Evolutionary conservation across 225 moss, liverwort and hornwort species (phyloP).

Genomic region (Sphagnum tenellum): DNA sequence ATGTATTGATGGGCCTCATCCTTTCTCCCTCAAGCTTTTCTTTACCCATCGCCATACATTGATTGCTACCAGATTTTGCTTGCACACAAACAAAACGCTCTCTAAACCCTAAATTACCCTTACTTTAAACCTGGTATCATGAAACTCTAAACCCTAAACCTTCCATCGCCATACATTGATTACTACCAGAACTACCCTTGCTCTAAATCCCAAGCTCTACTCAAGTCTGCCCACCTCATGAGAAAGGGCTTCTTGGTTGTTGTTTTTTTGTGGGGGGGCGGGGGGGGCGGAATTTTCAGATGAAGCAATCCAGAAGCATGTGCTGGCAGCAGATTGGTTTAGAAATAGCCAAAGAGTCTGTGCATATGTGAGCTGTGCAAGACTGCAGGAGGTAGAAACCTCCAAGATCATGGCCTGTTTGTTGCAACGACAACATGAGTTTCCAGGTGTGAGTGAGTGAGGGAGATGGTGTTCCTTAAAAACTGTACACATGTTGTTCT

Average conservation of each 20-base stretch:
- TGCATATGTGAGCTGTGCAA: constrained; percentile 81
- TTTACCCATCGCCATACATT: not conserved
- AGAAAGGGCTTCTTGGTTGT: not conserved
- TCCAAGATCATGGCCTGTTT: constrained; percentile 50
- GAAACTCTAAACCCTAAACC: not conserved
- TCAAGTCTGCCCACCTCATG: not conserved
- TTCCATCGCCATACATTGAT: not conserved
- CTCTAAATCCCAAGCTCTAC: too few relatives aligned
- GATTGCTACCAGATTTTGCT: too few relatives aligned
- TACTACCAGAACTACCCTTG: not conserved
- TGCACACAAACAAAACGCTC: too few relatives aligned
- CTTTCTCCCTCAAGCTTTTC: not conserved
- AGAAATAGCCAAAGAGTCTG: constrained; percentile 60
- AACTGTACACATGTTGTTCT: too few relatives aligned
- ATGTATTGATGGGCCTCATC: not conserved
- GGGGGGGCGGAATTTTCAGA: constrained; percentile 29
- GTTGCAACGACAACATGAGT: constrained; percentile 40
- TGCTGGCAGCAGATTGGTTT: constrained; percentile 83
- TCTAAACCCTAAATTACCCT: too few relatives aligned
- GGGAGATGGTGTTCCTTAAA: too few relatives aligned
- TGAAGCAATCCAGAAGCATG: constrained; percentile 62
- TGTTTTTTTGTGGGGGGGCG: not conserved
- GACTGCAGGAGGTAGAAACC: constrained; percentile 84
- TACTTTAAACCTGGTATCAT: not conserved
- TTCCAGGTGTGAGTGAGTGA: constrained; percentile 16